Evolutionary conservation across 176 grass and related monocot genomes (phyloP), one percentile per base, ranked within the genome.

Genomic region (Hsuehochloa calcarea): DNA sequence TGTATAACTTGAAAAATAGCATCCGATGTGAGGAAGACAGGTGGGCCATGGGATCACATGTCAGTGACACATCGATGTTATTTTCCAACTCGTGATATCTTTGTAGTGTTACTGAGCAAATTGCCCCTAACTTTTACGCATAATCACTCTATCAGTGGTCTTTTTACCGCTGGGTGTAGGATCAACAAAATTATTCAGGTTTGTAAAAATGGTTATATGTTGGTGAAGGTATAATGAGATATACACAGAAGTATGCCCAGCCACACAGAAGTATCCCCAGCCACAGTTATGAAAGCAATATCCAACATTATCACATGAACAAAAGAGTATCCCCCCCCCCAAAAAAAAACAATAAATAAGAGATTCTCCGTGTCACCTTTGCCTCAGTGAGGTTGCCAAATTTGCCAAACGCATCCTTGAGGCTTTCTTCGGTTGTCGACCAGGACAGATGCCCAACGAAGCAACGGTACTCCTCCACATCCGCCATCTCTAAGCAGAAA

Each of bases 401-500:
- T 54, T 91, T 85, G 4, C 62, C 66, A 23, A 99, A 99, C 5
- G 96, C 96, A 35, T 92, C 88, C 82, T 88, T 92, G 71, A 99
- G 86, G 67, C 90, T 87, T 26, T 77, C 75, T 63, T 96, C 93
- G 54, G 86, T 91, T 46, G 93, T 99, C 0, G 88, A 85, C 96
- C 96, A 99, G 61, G 96, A 93, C 22, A 99, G 96, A 58, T 94
- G 92, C 68, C 96, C 96, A n/a, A 99, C 86, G 79, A 99, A 99
- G 74, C 91, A 93, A 46, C 96, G 88, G 84, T 79, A 99, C 87
- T 99, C 95, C 47, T 96, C 95, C 12, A 37, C 72, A 15, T 92
- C 88, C 15, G 87, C 60, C 84, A 94, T 94, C n/a, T 55, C 51
- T 72, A 68, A 69, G 35, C n/a, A 74, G 49, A 74, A 31, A 72